These are phyloP conservation scores for Aristolochia californica DNA, from an alignment of 164 flowering plant species.

Conservation along the genomic window DNA sequence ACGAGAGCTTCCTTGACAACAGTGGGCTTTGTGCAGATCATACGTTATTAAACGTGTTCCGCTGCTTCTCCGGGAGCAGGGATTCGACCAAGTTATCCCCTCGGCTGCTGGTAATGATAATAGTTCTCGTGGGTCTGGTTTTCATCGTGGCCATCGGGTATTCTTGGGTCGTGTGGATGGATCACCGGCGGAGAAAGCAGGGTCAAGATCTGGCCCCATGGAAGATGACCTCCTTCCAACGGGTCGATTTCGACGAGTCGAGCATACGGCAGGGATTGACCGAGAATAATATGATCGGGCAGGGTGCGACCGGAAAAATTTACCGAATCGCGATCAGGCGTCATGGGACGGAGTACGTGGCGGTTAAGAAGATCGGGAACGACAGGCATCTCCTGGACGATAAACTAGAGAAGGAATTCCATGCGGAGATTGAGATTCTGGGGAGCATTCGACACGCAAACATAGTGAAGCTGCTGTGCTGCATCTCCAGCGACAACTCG, in stretches of 20 bases:
- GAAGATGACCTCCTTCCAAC: conserved; percentile 72
- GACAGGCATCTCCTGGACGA: conserved; percentile 22
- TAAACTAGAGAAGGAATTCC: conserved; percentile 47
- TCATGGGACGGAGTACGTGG: conserved; percentile 33
- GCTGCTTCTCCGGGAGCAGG: conserved; percentile 14
- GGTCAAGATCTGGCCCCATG: conserved; percentile 26
- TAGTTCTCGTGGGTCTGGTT: conserved; percentile 13
- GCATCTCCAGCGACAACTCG: conserved; percentile 52
- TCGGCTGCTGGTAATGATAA: conserved; percentile 22
- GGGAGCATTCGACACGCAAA: conserved; percentile 64
- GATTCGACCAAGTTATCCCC: conserved; percentile 10
- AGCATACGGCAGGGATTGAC: conserved; percentile 41
- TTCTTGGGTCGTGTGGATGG: conserved; percentile 21
- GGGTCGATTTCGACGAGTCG: conserved; percentile 43
- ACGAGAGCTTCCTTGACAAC: conserved; percentile 58
- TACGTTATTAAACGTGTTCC: conserved; percentile 13
- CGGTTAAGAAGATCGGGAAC: conserved; percentile 71
- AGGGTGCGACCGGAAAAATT: conserved; percentile 80
- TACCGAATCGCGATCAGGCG: conserved; percentile 29
- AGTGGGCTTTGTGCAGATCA: conserved; percentile 40
- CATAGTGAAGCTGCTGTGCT: conserved; percentile 74
- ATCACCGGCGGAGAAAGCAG: conserved; percentile 23
- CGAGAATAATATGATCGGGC: conserved; percentile 54
- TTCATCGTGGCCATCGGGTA: conserved; percentile 12
- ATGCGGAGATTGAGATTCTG: conserved; percentile 58